Evolutionary conservation across 768 basidiomycete genomes (phyloP).

Genomic region (Tephrocybe sp.): DNA sequence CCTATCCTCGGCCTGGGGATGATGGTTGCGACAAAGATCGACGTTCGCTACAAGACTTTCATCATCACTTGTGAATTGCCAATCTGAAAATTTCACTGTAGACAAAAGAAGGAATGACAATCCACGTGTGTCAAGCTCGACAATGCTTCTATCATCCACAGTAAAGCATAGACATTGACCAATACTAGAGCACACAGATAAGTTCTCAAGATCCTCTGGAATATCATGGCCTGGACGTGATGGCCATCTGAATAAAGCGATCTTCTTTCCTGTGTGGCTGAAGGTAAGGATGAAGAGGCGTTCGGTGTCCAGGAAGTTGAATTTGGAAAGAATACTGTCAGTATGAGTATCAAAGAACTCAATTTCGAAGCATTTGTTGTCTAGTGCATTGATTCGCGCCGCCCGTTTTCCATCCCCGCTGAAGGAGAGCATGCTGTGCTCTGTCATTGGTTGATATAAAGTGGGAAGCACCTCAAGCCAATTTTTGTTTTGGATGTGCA

Average conservation of each 20-base stretch:
- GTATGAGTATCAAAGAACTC: slow-evolving; percentile 1
- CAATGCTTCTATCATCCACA: background rate
- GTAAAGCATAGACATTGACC: background rate
- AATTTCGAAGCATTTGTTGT: background rate
- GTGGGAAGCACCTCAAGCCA: background rate
- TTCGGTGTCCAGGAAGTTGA: background rate
- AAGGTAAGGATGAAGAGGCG: background rate
- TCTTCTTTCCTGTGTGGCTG: slow-evolving; percentile 5
- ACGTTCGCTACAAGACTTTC: background rate
- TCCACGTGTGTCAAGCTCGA: background rate
- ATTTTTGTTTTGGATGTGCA: background rate
- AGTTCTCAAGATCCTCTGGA: background rate
- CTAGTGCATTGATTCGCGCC: background rate
- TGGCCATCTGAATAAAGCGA: background rate
- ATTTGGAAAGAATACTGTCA: background rate
- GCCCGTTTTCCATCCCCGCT: slow-evolving; percentile 3
- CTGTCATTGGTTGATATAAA: background rate
- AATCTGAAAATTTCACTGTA: background rate
- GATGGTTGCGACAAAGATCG: background rate
- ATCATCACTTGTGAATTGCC: slow-evolving; percentile 2
- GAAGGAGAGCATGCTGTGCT: background rate
- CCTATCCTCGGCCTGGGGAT: background rate
- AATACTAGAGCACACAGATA: background rate
- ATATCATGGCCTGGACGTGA: background rate
- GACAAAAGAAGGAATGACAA: background rate